Evolutionary conservation across 139 green algal species (phyloP), one percentile per base, ranked within the genome.

Genomic region (Coelastrella sp.): DNA sequence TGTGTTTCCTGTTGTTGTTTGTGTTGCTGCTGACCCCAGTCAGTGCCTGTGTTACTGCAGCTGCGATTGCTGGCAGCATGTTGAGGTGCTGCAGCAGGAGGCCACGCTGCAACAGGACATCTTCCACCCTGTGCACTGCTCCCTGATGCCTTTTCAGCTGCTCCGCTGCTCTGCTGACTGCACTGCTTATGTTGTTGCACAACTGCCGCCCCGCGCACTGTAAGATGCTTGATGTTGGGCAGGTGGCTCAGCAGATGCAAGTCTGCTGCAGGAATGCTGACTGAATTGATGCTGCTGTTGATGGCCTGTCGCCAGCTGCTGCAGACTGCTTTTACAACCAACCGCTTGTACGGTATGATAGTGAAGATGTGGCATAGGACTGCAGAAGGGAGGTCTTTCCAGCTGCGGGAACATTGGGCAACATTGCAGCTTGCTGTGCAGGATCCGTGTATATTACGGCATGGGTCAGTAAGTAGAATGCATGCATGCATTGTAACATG

Each of bases 221-320:
- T 87, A 6, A 87, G 27, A 65, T 68, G 63, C 82, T 49, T 87
- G 27, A 87, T 78, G 65, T 87, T 58, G 66, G 84, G 35, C 66
- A 88, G 49, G 17, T 75, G 35, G 8, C 4, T 9, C 20, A 88
- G 49, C 66, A 88, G 49, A 6, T 24, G 49, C 68, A 88, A 17
- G 68, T 88, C 84, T 17, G 35, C 84, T 81, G 66, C 84, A 12
- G 84, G 84, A 17, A 88, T 56, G 20, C 20, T 80, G 68, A 88
- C 63, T 14, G 8, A 22, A n/a, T 49, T 88, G 12, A 88, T 61
- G 84, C 68, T 81, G 84, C 68, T 15, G 49, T 88, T 88, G 84
- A 88, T 81, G 19, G 84, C 84, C 19, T 24, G n/a, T 27, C 84
- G 66, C 84, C 84, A 88, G 84, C 68, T 81, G 68, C 56, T 81